A percentile compares a stretch with the other conserved stretches of the same genome.
Conservation (phyloP, 139 green algal genomes). For the Auxenochlorella pyrenoidosa region DNA sequence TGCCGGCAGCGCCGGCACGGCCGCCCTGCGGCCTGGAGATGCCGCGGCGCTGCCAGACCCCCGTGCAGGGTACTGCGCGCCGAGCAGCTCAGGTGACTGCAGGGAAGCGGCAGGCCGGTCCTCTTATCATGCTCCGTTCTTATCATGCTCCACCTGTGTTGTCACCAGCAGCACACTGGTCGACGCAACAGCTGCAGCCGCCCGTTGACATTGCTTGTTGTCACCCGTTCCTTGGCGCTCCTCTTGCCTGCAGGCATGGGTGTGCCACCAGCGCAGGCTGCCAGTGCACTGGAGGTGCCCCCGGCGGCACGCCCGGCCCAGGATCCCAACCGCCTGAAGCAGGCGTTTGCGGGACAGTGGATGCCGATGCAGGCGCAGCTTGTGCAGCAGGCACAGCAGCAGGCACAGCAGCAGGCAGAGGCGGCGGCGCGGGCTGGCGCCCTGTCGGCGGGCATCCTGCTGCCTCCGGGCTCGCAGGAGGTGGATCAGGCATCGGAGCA, state of each 20-base stretch:
- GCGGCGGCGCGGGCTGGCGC: neutral
- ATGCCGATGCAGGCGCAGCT: constrained; percentile 19
- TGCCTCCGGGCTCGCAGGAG: neutral
- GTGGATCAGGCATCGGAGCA: neutral
- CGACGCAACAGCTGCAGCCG: too few species aligned
- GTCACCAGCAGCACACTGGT: too few species aligned
- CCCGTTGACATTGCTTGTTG: too few species aligned
- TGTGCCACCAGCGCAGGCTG: too few species aligned
- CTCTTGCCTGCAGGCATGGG: too few species aligned
- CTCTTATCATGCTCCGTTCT: too few species aligned
- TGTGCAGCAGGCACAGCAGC: neutral
- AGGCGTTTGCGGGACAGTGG: neutral
- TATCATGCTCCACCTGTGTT: too few species aligned
- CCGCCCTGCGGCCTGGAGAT: neutral
- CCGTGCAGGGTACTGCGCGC: neutral
- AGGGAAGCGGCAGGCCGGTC: neutral
- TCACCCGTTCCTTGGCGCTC: too few species aligned
- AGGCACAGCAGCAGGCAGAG: neutral
- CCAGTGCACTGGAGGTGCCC: neutral
- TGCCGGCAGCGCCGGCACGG: neutral
- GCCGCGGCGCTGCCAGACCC: neutral
- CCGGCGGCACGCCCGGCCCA: neutral
- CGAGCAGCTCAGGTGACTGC: neutral
- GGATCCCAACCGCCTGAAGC: neutral
- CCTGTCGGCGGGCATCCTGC: neutral